Percentiles rank a stretch among this genome's conserved stretches.
phyloP scores from a whole-genome alignment of 192 early-diverging fungal genomes.

The Backusella morwellensis region DNA sequence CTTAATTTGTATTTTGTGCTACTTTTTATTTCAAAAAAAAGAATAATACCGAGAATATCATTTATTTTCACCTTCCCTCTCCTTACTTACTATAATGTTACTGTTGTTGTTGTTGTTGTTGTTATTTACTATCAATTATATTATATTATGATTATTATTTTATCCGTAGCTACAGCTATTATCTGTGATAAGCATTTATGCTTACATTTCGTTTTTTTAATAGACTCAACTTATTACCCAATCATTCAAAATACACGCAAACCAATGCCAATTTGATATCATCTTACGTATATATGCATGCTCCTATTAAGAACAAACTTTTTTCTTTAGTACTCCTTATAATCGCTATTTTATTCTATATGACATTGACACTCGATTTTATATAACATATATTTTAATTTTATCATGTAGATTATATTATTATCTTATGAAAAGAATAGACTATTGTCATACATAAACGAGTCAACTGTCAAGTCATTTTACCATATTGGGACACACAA shows the following conservation, averaged over 20 bases:
- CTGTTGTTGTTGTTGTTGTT: background rate
- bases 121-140: background rate
- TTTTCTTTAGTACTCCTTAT: background rate
- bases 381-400: no score
- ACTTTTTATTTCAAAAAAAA: background rate
- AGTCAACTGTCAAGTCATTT: background rate
- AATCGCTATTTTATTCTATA: no score
- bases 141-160: no score
- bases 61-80: background rate
- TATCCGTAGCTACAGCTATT: background rate
- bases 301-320: background rate
- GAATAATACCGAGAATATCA: background rate
- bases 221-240: background rate
- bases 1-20: background rate
- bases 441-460: background rate
- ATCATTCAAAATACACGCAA: background rate
- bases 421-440: background rate
- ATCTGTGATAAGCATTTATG: background rate
- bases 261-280: background rate
- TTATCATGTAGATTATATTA: background rate
- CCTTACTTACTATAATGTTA: background rate
- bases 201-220: background rate
- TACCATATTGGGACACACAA: constrained; percentile 3
- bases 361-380: no score
- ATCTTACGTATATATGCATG: background rate